Evolutionary conservation across 495 filamentous ascomycete species (phyloP).

Genomic region (Penicillium canariense): DNA sequence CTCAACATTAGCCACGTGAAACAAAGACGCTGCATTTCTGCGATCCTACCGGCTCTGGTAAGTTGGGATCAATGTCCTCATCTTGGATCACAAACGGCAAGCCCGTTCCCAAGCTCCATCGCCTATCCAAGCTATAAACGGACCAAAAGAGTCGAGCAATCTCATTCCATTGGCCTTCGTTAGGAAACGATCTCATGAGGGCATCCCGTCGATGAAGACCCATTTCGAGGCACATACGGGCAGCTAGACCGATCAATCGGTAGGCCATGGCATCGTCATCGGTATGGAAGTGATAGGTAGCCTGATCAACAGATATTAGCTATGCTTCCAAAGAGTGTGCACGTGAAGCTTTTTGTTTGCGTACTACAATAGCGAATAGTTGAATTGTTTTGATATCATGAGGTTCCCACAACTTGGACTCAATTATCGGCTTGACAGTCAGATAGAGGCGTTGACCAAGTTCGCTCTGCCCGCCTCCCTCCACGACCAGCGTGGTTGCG

Average conservation of each 20-base stretch:
- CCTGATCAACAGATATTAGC: slow-evolving; percentile 40
- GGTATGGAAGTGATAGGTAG: slow-evolving; percentile 80
- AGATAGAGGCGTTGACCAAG: slow-evolving; percentile 68
- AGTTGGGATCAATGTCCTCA: slow-evolving; percentile 73
- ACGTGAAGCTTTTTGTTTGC: slow-evolving; percentile 15
- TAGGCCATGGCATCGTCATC: slow-evolving; percentile 80
- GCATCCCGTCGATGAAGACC: slow-evolving; percentile 76
- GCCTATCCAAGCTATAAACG: slow-evolving; percentile 72
- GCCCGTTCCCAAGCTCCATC: slow-evolving; percentile 81
- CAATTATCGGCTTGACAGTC: slow-evolving; percentile 64
- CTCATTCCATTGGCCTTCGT: slow-evolving; percentile 57
- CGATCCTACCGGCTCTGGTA: slow-evolving; percentile 73
- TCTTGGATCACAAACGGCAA: slow-evolving; percentile 80
- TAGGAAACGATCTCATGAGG: slow-evolving; percentile 60
- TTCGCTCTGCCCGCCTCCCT: slow-evolving; percentile 73
- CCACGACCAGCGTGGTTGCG: slow-evolving; percentile 68
- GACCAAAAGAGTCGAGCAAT: slow-evolving; percentile 75
- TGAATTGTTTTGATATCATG: slow-evolving; percentile 67
- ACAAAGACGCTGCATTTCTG: background rate
- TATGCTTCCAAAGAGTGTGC: background rate
- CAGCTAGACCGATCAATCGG: slow-evolving; percentile 72
- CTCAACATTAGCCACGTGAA: background rate
- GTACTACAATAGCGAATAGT: slow-evolving; percentile 68
- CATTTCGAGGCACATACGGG: slow-evolving; percentile 74
- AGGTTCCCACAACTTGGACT: slow-evolving; percentile 65